These are phyloP conservation scores for Cylindrotheca fusiformis DNA, from an alignment of 108 stramenopile genomes.

Conservation along the genomic window DNA sequence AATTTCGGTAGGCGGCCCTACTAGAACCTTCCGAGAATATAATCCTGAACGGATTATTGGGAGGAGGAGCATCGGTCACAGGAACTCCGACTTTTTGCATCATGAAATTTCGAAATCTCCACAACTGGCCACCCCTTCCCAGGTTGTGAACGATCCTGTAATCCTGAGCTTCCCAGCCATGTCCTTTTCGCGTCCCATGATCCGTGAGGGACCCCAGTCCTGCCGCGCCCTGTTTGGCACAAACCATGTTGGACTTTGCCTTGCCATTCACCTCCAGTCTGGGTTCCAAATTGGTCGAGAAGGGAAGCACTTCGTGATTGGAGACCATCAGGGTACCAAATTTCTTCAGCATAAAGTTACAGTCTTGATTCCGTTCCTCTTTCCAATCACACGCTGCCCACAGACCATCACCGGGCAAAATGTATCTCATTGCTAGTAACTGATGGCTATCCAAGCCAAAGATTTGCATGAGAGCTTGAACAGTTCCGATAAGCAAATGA, in stretches of 20 bases:
- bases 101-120: constrained; percentile 42
- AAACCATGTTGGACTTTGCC: constrained; percentile 30
- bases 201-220: constrained; percentile 58
- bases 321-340: constrained; percentile 49
- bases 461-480: constrained; percentile 25
- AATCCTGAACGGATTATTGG: constrained; percentile 30
- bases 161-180: constrained; percentile 47
- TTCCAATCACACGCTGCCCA: constrained; percentile 47
- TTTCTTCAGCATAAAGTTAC: constrained; percentile 36
- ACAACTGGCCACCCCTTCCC: constrained; percentile 34
- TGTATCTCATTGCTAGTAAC: constrained; percentile 27
- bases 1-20: constrained; percentile 17
- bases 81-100: constrained; percentile 35
- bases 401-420: constrained; percentile 20
- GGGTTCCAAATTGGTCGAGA: constrained; percentile 4
- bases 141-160: constrained; percentile 30
- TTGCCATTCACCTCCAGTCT: not conserved
- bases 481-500: not conserved
- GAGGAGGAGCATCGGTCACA: constrained; percentile 1
- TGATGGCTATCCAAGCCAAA: constrained; percentile 26
- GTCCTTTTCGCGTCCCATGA: constrained; percentile 49
- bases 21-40: constrained; percentile 46
- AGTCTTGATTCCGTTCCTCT: constrained; percentile 8
- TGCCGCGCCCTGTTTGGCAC: constrained; percentile 43
- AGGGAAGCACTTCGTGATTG: constrained; percentile 11